These are phyloP conservation scores for Psilocybe azurescens DNA, from an alignment of 768 basidiomycete species.

Conservation along the genomic window DNA sequence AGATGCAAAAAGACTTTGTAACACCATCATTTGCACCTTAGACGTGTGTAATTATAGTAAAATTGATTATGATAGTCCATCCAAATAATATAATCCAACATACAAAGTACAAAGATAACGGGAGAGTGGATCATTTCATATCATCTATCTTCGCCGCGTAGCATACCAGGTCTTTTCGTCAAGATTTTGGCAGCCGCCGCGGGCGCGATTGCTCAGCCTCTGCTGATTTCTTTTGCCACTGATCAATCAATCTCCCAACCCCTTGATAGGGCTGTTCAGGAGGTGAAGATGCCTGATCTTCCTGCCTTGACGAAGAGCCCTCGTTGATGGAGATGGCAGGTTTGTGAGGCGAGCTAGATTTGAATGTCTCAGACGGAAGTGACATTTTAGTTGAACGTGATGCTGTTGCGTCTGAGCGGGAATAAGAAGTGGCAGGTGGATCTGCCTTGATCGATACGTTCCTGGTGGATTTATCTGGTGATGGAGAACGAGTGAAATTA, in stretches of 20 bases:
- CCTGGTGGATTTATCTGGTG: constrained; percentile 26
- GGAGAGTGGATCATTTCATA: not conserved
- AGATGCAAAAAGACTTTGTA: not conserved
- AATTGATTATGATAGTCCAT: constrained; percentile 6
- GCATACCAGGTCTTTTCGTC: constrained; percentile 45
- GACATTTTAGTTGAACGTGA: constrained; percentile 21
- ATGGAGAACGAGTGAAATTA: constrained; percentile 6
- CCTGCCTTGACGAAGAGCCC: constrained; percentile 16
- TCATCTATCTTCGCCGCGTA: constrained; percentile 30
- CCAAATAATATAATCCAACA: constrained; percentile 6
- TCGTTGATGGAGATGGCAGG: constrained; percentile 25
- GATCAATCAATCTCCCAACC: constrained; percentile 83
- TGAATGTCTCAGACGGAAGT: constrained; percentile 15
- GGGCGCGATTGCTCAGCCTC: constrained; percentile 48
- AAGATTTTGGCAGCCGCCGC: constrained; percentile 30
- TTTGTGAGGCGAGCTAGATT: constrained; percentile 25
- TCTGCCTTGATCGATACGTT: constrained; percentile 35
- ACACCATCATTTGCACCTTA: not conserved
- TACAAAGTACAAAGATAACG: constrained; percentile 9
- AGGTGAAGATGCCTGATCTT: constrained; percentile 64
- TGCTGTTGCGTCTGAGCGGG: constrained; percentile 20
- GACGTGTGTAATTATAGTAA: constrained; percentile 10
- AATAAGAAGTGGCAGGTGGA: constrained; percentile 20
- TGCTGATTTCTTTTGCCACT: constrained; percentile 85
- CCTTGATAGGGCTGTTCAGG: constrained; percentile 84